Evolutionary conservation across 2,329 filamentous ascomycete species (phyloP), one percentile per base, ranked within the genome.

Genomic region (Parascedosporium putredinis): DNA sequence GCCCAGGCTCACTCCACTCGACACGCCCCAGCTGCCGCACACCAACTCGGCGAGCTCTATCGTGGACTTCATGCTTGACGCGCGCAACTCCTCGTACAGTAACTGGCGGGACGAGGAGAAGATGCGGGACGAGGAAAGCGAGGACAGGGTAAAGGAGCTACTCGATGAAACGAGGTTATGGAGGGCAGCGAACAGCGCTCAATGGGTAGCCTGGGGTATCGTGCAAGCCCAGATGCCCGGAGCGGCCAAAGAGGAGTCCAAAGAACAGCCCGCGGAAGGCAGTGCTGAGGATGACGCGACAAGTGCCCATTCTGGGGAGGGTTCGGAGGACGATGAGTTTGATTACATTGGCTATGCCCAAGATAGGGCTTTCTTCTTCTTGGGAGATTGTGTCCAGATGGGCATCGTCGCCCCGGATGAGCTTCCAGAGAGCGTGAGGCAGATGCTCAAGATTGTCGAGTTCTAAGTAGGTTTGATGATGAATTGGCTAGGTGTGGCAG

Each of bases 191-290:
- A 95, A 93, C 67, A 89, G 84, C 31, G 88, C 88, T 2, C 81
- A 86, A 67, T 98, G 93, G 93, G 80, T 94, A 22, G 87, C 89
- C 1, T 98, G 93, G 93, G 93, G 93, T 22, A 88, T 97, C 54
- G 86, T 98, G 47, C 93, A 98, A 67, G 91, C 93, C 45, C 90
- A 93, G 62, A 75, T 95, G 1, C 82, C 87, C 0, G 87, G 83
- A 0, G 72, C 91, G 62, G 79, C 84, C 16, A 67, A 69, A 14
- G 70, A 72, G 31, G 67, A 66, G 12, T 58, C 56, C 1, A 61
- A 56, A 8, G 62, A 64, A 25, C 60, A 58, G 24, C 45, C 51
- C 14, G 54, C 56, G 5, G 42, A 50, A 10, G 33, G 27, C 1
- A 40, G 20, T 22, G 10, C 25, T 22, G 49, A 48, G 16, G 53